phyloP scores from a whole-genome alignment of 345 rosid species.

The Durio zibethinus region DNA sequence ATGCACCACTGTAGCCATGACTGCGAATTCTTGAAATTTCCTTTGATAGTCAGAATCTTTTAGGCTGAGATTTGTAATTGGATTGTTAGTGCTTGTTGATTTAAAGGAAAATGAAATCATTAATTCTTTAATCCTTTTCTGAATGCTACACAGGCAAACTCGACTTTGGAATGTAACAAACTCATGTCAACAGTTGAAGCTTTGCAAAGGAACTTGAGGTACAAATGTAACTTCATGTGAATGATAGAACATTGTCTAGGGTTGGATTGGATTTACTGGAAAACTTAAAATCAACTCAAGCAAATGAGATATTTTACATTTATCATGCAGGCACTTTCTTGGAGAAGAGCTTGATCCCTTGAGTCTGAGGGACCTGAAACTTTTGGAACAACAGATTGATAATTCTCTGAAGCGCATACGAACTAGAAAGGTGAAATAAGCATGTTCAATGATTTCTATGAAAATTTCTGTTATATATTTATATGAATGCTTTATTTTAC shows the following conservation, averaged over 20 bases:
- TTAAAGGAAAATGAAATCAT: neutral
- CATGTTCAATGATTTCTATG: neutral
- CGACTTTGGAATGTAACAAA: conserved; percentile 56
- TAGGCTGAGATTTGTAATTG: neutral
- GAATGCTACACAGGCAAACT: conserved; percentile 39
- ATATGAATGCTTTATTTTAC: neutral
- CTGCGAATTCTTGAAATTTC: neutral
- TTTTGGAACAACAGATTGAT: conserved; percentile 79
- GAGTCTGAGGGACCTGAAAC: conserved; percentile 64
- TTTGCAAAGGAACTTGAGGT: conserved; percentile 63
- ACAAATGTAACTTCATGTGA: neutral
- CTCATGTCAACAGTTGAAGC: conserved; percentile 55
- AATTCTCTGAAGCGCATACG: conserved; percentile 68
- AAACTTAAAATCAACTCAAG: neutral
- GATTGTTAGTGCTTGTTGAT: neutral
- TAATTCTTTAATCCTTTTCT: neutral
- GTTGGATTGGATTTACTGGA: neutral
- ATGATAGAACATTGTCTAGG: neutral
- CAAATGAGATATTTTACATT: neutral
- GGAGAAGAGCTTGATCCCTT: conserved; percentile 71
- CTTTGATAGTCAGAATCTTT: neutral
- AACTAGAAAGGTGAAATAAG: conserved; percentile 51
- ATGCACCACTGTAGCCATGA: neutral
- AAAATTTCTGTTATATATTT: neutral
- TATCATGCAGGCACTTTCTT: conserved; percentile 43